These are phyloP conservation scores for Trichoderma sp. DNA, from an alignment of 2,329 filamentous ascomycete genomes.

Conservation along the genomic window DNA sequence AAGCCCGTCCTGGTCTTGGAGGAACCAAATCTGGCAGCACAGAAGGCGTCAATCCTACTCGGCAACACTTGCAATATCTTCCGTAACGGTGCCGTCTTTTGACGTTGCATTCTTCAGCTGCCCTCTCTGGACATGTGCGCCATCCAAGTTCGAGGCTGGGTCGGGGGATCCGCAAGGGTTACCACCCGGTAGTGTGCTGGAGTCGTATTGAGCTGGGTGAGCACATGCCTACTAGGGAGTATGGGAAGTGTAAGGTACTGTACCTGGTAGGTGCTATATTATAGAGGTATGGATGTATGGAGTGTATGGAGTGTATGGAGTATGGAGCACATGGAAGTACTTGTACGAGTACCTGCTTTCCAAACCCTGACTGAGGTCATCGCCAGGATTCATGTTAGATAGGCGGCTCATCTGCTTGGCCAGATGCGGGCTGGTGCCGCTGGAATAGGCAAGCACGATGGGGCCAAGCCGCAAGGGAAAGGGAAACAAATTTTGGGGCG, in stretches of 20 bases:
- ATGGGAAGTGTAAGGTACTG: not conserved
- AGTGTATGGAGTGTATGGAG: too few species aligned
- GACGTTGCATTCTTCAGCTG: not conserved
- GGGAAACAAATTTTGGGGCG: not conserved
- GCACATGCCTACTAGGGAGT: not conserved
- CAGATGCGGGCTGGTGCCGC: conserved; percentile 5
- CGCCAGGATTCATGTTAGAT: conserved; percentile 5
- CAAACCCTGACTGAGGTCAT: conserved; percentile 13
- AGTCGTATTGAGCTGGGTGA: not conserved
- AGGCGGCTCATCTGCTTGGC: conserved; percentile 11
- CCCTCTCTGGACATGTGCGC: not conserved
- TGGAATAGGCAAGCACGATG: not conserved
- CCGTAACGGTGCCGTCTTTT: not conserved
- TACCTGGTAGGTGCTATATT: too few species aligned
- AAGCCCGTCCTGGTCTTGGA: not conserved
- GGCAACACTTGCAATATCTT: not conserved
- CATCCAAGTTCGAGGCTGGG: not conserved
- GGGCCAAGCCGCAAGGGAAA: not conserved
- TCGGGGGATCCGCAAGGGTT: not conserved
- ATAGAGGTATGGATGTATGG: too few species aligned
- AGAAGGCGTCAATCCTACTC: not conserved
- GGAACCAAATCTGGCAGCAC: not conserved
- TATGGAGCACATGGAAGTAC: not conserved
- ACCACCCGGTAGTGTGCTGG: not conserved
- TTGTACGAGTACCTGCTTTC: not conserved